These are phyloP conservation scores for Trichocladium antarcticum DNA, from an alignment of 495 filamentous ascomycete species.

Conservation along the genomic window DNA sequence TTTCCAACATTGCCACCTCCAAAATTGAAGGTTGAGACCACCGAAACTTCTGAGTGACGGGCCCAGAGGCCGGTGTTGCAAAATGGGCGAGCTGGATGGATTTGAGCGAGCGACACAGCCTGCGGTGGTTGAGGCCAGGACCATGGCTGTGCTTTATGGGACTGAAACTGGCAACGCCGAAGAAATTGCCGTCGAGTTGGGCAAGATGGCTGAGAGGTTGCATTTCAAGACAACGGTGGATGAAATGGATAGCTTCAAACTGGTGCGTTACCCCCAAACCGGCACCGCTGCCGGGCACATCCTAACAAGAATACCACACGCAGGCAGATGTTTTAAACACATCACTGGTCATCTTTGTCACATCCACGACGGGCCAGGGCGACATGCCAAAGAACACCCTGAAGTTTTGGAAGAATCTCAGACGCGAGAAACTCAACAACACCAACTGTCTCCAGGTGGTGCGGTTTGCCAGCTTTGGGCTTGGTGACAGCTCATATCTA, in stretches of 20 bases:
- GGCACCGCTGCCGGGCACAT: not conserved
- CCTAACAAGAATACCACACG: not conserved
- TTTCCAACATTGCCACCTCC: too few species aligned
- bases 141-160: conserved; percentile 75
- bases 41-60: too few species aligned
- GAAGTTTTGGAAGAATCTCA: conserved; percentile 73
- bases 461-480: conserved; percentile 73
- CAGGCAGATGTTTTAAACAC: conserved; percentile 40
- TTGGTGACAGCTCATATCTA: conserved; percentile 89
- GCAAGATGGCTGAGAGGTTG: conserved; percentile 56
- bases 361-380: conserved; percentile 91
- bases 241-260: conserved; percentile 62
- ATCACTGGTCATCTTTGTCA: conserved; percentile 60
- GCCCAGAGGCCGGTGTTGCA: not conserved
- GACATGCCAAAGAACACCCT: conserved; percentile 74
- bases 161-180: conserved; percentile 90
- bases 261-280: conserved; percentile 46
- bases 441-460: conserved; percentile 54
- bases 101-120: conserved; percentile 2
- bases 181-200: conserved; percentile 78
- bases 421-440: conserved; percentile 64
- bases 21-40: too few species aligned
- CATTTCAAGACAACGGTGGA: conserved; percentile 63
- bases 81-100: conserved; percentile 7
- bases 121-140: conserved; percentile 32